Base-by-base conservation (phyloP, 805 yeast genomes). In the Cephaloascus albidus region DNA sequence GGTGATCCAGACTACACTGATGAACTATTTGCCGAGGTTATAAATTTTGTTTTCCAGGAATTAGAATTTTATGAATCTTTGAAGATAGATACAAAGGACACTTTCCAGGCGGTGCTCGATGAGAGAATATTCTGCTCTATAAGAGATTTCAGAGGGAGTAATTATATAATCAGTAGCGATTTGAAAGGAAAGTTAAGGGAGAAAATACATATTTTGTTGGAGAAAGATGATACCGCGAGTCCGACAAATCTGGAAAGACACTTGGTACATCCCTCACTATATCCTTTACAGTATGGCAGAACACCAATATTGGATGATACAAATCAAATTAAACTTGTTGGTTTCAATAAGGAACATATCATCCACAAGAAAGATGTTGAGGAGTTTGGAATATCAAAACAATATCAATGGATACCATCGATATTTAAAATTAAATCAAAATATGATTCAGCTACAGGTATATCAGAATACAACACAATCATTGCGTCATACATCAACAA, bases 191-290 rank as follows among this genome's bases (percentile, higher is more conserved):
- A 27, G 10, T 47, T 61, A 16, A 10, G 18, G 19, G 18, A 23
- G 2, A 45, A 44, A 17, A 40, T 46, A 3, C 38, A 45, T 15
- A 47, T 43, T 18, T 47, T 53, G 31, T 43, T 40, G 6, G 40
- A 42, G 19, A 40, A 40, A 4, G 42, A 35, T n/a, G n/a, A n/a
- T n/a, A n/a, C n/a, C n/a, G n/a, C n/a, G n/a, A 12, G 12, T 23
- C 28, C 28, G 6, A 8, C 28, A 23, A 12, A 12, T 23, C 10
- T 6, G 4, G 41, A 44, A 19, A 40, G 48, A 20, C 65, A 64
- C 43, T 50, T 66, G 18, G 68, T 60, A 10, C 71, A 67, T 39
- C 71, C 72, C 18, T 63, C 69, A 15, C 51, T 67, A 33, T 65
- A 51, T 35, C 64, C 67, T 5, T 44, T 57, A 20, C 56, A 46